These are phyloP conservation scores for Cryphonectria nitschkei DNA, from an alignment of 2,329 filamentous ascomycete genomes.

Conservation along the genomic window DNA sequence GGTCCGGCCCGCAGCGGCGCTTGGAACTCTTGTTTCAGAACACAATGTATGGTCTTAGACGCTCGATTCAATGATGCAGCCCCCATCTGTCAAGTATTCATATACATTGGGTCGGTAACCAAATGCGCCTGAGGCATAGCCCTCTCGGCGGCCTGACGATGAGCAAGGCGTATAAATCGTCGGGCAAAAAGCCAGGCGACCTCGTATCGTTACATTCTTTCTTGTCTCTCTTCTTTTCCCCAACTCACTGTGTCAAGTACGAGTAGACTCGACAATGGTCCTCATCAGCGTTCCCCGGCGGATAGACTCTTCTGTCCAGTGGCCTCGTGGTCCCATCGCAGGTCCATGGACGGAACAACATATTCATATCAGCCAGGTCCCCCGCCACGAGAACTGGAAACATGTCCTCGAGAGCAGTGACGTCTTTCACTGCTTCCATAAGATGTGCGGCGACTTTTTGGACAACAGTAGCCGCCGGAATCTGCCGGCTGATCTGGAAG, in stretches of 20 bases:
- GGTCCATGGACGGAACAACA: not conserved
- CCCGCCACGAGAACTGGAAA: conserved; percentile 4
- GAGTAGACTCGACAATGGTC: not conserved
- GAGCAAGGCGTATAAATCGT: not conserved
- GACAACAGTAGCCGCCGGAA: not conserved
- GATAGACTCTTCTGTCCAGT: not conserved
- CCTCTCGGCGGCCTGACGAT: not conserved
- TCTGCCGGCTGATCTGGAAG: not conserved
- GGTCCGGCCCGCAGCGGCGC: not conserved
- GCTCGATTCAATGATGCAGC: not conserved
- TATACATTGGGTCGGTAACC: not conserved
- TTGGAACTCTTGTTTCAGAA: not conserved
- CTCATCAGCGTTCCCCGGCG: not conserved
- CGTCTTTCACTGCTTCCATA: conserved; percentile 2
- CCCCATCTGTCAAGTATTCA: not conserved
- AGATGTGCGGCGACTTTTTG: conserved; percentile 8
- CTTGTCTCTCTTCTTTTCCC: not conserved
- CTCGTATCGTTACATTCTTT: not conserved
- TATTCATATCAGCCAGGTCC: conserved; percentile 1
- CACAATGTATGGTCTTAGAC: not conserved
- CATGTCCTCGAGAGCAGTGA: conserved; percentile 6
- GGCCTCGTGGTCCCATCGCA: not conserved
- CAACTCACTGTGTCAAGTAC: not conserved
- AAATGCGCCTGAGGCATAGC: not conserved
- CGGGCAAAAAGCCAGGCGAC: not conserved